Conservation (phyloP, 805 yeast species). For the Wickerhamiella kurtzmanii region DNA sequence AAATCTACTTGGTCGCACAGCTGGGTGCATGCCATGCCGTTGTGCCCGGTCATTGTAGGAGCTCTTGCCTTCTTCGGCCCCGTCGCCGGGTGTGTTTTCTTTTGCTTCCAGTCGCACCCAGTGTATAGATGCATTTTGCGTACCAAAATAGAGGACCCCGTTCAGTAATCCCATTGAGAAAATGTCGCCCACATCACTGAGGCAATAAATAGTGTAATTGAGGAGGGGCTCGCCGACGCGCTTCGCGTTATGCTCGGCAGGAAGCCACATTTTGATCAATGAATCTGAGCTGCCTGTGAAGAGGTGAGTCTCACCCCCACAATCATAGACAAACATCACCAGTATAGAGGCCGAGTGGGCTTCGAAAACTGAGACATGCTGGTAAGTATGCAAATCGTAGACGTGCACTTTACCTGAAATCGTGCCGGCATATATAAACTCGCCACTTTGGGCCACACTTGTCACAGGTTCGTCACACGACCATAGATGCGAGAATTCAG, state of each 20-base stretch:
- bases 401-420: conserved; percentile 70
- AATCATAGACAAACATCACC: conserved; percentile 33
- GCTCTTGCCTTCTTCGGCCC: not conserved
- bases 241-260: conserved; percentile 18
- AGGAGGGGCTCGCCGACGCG: conserved; percentile 4
- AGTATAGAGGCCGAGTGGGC: conserved; percentile 70
- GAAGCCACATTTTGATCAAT: conserved; percentile 66
- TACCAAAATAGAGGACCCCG: conserved; percentile 64
- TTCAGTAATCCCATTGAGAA: conserved; percentile 62
- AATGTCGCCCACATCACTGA: conserved; percentile 85
- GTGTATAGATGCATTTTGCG: conserved; percentile 80
- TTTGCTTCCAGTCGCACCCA: conserved; percentile 40
- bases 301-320: conserved; percentile 33
- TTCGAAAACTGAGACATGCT: conserved; percentile 36
- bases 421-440: conserved; percentile 66
- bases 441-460: conserved; percentile 31
- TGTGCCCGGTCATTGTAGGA: not conserved
- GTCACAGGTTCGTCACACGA: conserved; percentile 56
- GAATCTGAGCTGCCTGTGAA: conserved; percentile 89
- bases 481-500: conserved; percentile 56
- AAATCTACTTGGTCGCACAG: conserved; percentile 62
- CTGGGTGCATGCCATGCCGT: conserved; percentile 20
- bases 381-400: conserved; percentile 53
- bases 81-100: not conserved
- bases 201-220: conserved; percentile 67